Conservation (phyloP, 106 monocot species). For the Allium sativum region DNA sequence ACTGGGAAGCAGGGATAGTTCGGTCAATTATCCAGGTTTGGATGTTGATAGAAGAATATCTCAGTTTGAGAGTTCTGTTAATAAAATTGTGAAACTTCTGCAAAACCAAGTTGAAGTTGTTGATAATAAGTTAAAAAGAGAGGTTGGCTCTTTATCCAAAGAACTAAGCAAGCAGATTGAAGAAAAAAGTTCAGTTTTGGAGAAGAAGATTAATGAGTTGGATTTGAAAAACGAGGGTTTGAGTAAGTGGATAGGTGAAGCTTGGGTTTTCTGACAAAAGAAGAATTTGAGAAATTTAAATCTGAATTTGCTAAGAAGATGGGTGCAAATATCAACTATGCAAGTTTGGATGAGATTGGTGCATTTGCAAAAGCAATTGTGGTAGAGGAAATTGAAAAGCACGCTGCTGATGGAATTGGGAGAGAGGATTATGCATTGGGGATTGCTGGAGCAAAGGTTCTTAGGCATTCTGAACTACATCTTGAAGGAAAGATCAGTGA, state of each 20-base stretch:
- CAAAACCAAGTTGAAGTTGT: constrained; percentile 79
- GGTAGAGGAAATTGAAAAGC: constrained; percentile 52
- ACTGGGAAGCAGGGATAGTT: constrained; percentile 19
- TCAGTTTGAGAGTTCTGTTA: constrained; percentile 58
- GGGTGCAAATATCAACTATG: constrained; percentile 8
- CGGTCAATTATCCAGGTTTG: constrained; percentile 21
- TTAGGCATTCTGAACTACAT: constrained; percentile 37
- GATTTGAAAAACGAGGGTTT: constrained; percentile 30
- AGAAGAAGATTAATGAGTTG: constrained; percentile 42
- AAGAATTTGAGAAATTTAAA: constrained; percentile 35
- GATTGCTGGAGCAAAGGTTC: constrained; percentile 42
- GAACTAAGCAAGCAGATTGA: constrained; percentile 38
- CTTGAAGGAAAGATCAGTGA: constrained; percentile 14
- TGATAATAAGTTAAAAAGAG: constrained; percentile 48
- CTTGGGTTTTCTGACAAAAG: constrained; percentile 35
- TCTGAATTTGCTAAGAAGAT: constrained; percentile 13
- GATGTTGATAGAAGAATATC: constrained; percentile 57
- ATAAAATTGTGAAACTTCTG: constrained; percentile 64
- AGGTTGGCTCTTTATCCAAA: constrained; percentile 19
- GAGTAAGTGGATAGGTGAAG: constrained; percentile 35
- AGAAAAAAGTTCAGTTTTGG: constrained; percentile 27
- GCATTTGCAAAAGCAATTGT: constrained; percentile 40
- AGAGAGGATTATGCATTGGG: constrained; percentile 50
- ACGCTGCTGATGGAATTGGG: constrained; percentile 56
- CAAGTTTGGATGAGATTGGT: constrained; percentile 34